Base-by-base conservation (phyloP, 208 protist genomes). In the Acanthamoeba healyi region DNA sequence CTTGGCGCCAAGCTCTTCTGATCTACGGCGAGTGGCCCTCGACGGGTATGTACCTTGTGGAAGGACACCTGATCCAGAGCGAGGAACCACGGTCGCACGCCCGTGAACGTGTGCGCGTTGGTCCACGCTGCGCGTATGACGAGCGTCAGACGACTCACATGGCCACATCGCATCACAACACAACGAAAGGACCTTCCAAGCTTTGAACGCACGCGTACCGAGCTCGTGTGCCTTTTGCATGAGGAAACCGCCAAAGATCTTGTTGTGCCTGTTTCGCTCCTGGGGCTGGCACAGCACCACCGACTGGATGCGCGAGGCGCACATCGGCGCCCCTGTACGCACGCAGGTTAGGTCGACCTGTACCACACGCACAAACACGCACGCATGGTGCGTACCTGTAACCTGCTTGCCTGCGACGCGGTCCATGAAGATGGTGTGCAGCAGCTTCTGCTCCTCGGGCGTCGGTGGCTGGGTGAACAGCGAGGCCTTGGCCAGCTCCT, bases 221-320 rank as follows among this genome's bases (percentile, higher is more conserved):
- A 94, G 65, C 34, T 94, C 89, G 89, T 82, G 54, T 6, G 94
- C 81, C 36, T 95, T 92, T 32, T 82, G 87, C 94, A 95, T 95
- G 70, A 95, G 87, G 32, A 82, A 94, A 12, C 94, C 94, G 36
- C 94, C 94, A 79, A 95, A 95, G 38, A 95, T 94, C 36, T 95
- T 87, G 32, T 94, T 56, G 91, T 94, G 65, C 26, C 44, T 24
- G 40, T 94, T 82, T 44, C 91, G 0, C 34, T 94, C 91, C 46
- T 94, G 70, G 72, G 89, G 89, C 54, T 94, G 89, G 44, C 89
- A 94, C 44, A 94, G 49, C 34, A 84, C 14, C 32, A 94, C 89
- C 22, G 89, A 94, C 49, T 94, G 89, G 15, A 94, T 26, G 36
- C 44, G 42, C 24, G 89, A 24, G 19, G 42, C 38, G 6, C n/a